A percentile compares a stretch with the other conserved stretches of the same genome.
These are phyloP conservation scores for Leccinum sublutescens DNA, from an alignment of 768 basidiomycete species.

Conservation along the genomic window DNA sequence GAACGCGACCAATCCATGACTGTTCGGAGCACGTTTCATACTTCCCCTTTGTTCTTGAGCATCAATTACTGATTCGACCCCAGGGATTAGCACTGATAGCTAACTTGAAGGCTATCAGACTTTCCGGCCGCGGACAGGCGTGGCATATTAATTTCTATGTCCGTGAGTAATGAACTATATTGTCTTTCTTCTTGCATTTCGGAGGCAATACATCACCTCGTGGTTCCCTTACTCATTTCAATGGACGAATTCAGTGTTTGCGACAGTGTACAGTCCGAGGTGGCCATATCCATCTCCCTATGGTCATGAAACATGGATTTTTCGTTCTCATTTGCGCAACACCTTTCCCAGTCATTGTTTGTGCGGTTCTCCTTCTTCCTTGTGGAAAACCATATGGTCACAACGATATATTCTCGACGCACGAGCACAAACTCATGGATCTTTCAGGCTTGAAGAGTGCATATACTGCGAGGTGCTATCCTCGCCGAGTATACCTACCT, in stretches of 20 bases:
- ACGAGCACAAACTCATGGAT: not conserved
- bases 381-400: not conserved
- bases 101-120: not conserved
- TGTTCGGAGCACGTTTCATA: not conserved
- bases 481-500: not conserved
- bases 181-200: not conserved
- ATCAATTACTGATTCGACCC: not conserved
- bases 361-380: not conserved
- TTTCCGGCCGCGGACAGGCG: not conserved
- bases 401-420: not conserved
- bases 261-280: not conserved
- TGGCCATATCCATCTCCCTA: not conserved
- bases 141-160: not conserved
- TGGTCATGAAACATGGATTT: not conserved
- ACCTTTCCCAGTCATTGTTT: not conserved
- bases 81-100: not conserved
- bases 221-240: not conserved
- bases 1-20: not conserved
- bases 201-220: not conserved
- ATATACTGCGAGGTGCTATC: not conserved
- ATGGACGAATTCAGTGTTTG: not conserved
- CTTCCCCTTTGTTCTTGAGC: not conserved
- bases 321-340: not conserved
- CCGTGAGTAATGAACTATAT: not conserved
- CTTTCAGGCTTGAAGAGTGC: not conserved